Conservation (phyloP, 2,329 filamentous ascomycete species). For the Seiridium unicorne region DNA sequence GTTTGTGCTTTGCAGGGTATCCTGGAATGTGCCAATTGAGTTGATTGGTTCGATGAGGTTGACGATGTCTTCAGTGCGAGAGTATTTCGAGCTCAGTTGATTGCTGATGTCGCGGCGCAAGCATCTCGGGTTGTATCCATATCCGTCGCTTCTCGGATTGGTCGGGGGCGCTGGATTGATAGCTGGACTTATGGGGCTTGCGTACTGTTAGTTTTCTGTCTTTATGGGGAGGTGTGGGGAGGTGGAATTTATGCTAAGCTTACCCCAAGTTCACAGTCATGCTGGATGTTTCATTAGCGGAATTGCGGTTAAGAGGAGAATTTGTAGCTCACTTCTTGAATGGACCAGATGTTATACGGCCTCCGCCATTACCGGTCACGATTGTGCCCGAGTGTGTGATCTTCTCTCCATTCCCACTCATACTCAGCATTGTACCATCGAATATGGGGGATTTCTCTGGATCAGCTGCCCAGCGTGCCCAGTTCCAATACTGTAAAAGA, state of each 20-base stretch:
- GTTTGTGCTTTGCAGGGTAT: constrained; percentile 27
- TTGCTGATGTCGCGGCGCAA: constrained; percentile 40
- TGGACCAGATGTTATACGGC: constrained; percentile 44
- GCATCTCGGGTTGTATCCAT: constrained; percentile 44
- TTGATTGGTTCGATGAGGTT: constrained; percentile 28
- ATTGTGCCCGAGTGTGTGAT: constrained; percentile 13
- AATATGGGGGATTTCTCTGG: constrained; percentile 42
- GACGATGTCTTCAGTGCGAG: constrained; percentile 17
- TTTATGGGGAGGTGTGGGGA: too few relatives aligned
- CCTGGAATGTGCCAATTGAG: constrained; percentile 32
- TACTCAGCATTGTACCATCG: constrained; percentile 41
- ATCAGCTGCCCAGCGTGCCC: constrained; percentile 38
- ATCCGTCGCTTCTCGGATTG: constrained; percentile 31
- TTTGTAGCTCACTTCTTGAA: constrained; percentile 24
- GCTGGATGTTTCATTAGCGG: background rate
- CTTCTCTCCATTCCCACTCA: constrained; percentile 37
- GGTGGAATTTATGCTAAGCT: background rate
- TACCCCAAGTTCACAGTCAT: constrained; percentile 27
- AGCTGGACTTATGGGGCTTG: constrained; percentile 16
- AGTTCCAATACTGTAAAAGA: constrained; percentile 38
- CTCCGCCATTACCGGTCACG: constrained; percentile 43
- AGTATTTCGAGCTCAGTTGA: constrained; percentile 20
- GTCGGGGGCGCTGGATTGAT: constrained; percentile 21
- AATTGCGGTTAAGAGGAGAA: background rate
- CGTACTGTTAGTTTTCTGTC: background rate